Conservation (phyloP, 2,329 filamentous ascomycete genomes). For the Penicillium italicum region DNA sequence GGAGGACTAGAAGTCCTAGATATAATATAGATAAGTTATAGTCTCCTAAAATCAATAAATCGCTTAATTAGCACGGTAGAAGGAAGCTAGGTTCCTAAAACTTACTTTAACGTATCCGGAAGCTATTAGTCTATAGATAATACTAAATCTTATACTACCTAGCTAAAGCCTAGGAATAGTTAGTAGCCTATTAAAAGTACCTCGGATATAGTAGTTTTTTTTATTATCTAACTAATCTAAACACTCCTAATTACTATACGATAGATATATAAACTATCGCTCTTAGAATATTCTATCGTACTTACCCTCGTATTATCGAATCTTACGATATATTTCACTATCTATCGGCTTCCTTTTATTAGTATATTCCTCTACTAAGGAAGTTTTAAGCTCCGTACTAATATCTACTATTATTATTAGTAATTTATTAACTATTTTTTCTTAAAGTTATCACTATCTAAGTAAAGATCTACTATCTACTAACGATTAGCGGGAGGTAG, state of each 20-base stretch:
- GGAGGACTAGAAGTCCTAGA: slow-evolving; percentile 21
- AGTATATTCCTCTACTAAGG: no score
- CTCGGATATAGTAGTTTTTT: slow-evolving; percentile 13
- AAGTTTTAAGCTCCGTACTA: no score
- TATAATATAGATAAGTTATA: slow-evolving; percentile 15
- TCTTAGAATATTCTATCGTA: slow-evolving; percentile 11
- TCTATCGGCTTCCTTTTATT: no score
- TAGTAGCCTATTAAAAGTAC: slow-evolving; percentile 33
- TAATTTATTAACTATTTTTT: neutral
- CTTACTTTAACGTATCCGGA: slow-evolving; percentile 16
- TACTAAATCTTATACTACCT: slow-evolving; percentile 26
- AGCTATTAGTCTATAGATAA: slow-evolving; percentile 15
- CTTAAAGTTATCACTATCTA: slow-evolving; percentile 21
- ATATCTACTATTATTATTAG: neutral
- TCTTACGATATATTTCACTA: neutral
- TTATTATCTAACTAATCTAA: slow-evolving; percentile 15
- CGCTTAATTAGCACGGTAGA: neutral
- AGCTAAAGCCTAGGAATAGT: slow-evolving; percentile 31
- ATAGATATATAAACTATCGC: slow-evolving; percentile 19
- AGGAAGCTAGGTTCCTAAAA: neutral
- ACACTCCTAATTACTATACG: slow-evolving; percentile 14
- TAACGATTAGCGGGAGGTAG: slow-evolving; percentile 20
- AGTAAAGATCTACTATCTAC: slow-evolving; percentile 35
- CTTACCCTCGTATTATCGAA: slow-evolving; percentile 22
- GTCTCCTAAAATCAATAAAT: slow-evolving; percentile 16